Conservation (phyloP, 495 filamentous ascomycete genomes). For the Saxispiralis lemnorum region DNA sequence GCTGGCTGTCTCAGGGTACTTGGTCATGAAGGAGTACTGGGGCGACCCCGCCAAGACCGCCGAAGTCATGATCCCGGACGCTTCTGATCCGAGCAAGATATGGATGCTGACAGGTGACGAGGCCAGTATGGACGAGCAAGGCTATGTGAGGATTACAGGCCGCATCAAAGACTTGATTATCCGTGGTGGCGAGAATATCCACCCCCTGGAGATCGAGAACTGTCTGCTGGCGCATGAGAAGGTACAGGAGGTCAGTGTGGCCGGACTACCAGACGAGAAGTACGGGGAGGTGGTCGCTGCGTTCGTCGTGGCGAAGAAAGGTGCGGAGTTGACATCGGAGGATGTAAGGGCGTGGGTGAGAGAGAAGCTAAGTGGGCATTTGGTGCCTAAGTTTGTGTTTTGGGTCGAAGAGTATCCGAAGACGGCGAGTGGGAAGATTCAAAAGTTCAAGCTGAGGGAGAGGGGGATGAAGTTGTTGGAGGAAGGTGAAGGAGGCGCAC, state of each 20-base stretch:
- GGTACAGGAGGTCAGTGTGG: conserved; percentile 59
- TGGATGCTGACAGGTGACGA: conserved; percentile 87
- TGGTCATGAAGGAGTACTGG: conserved; percentile 86
- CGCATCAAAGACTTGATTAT: conserved; percentile 89
- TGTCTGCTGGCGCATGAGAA: conserved; percentile 56
- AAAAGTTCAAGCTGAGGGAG: conserved; percentile 78
- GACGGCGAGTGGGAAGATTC: conserved; percentile 92
- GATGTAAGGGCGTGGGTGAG: conserved; percentile 57
- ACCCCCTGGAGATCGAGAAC: conserved; percentile 86
- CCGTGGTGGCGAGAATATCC: conserved; percentile 86
- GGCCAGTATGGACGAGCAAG: conserved; percentile 61
- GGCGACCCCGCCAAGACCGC: conserved; percentile 47
- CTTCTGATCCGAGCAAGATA: conserved; percentile 31
- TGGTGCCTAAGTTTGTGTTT: conserved; percentile 81
- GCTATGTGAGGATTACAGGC: conserved; percentile 47
- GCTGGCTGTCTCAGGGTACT: conserved; percentile 67
- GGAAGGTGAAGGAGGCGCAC: conserved; percentile 22
- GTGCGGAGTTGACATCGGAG: conserved; percentile 25
- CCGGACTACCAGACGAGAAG: conserved; percentile 64
- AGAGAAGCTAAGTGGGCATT: conserved; percentile 52
- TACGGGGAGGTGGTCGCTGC: conserved; percentile 80
- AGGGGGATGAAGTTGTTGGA: conserved; percentile 34
- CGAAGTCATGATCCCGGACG: conserved; percentile 50
- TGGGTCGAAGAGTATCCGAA: conserved; percentile 71
- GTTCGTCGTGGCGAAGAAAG: conserved; percentile 47